Evolutionary conservation across 257 asterid species (phyloP).

Genomic region (Solanum medicagineum): DNA sequence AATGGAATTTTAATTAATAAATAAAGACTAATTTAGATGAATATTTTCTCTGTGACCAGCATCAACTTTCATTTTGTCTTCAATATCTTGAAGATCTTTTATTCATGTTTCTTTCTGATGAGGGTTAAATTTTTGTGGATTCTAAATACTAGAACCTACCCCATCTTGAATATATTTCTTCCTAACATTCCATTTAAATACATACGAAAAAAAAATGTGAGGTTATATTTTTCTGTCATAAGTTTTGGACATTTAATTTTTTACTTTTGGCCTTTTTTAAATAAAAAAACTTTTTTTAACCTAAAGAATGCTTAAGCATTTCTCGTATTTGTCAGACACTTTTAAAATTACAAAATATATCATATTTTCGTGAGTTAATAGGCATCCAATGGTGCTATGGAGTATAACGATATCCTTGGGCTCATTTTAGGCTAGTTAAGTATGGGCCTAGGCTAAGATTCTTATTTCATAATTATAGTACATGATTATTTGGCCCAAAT

Average conservation of each 20-base stretch:
- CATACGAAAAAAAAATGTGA: too few species aligned
- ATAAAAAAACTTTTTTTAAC: too few species aligned
- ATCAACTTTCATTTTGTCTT: not conserved
- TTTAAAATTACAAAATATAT: too few species aligned
- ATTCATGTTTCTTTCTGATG: not conserved
- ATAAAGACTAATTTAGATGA: not conserved
- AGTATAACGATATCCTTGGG: not conserved
- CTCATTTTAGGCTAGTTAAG: not conserved
- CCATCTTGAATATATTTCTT: too few species aligned
- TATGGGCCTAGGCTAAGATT: not conserved
- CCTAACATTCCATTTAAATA: too few species aligned
- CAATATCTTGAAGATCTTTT: not conserved
- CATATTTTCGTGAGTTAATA: too few species aligned
- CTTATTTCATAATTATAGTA: too few species aligned
- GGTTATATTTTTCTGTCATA: too few species aligned
- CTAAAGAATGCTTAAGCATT: too few species aligned
- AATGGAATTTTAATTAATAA: not conserved
- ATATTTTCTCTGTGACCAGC: not conserved
- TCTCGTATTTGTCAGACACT: too few species aligned
- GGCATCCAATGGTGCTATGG: not conserved
- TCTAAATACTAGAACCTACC: not conserved
- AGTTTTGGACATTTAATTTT: too few species aligned
- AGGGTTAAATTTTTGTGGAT: not conserved
- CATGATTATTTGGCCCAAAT: accelerated
- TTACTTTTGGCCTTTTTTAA: too few species aligned